Base-by-base conservation (phyloP, 257 asterid species). In the Oldenlandia corymbosa region DNA sequence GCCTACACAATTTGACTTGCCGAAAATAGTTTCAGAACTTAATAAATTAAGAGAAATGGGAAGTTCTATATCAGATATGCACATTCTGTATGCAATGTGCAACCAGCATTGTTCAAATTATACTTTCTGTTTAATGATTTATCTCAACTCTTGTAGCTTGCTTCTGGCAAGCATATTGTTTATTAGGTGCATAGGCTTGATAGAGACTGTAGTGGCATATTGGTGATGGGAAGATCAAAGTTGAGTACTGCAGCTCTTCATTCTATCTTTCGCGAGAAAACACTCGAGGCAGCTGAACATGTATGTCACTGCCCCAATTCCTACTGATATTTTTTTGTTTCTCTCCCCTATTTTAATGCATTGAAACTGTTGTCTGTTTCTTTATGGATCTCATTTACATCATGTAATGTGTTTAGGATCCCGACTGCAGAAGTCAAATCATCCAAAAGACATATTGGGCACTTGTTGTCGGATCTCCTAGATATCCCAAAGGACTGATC, bases 161-260 rank as follows among this genome's bases (percentile, higher is more conserved):
- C 70, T 73, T 54, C 48, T 77, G 81, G 76, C 80, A 71, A 76
- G 85, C 75, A 71, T 79, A n/a, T 76, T 71, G 26, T 67, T 54
- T 50, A 56, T 50, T 82, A 92, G 99, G 97, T 89, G 58, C 97
- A 92, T 86, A 85, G 99, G 71, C 97, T 92, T 71, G 99, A 92
- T 74, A 81, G 90, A 74, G 97, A 87, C 76, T 79, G 97, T 83
- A 92, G 96, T 66, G 99, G 99, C 73, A 76, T 92, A 78, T 75
- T 92, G 76, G 85, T 92, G 76, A 83, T 92, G 96, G 96, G 99
- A 71, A 92, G 94, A 82, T 85, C 96, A 69, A 88, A 81, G 53
- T 76, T 84, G 81, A 92, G 90, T 78, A 77, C 99, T 42, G 77
- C 87, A 39, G 73, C 83, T 70, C 80, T 92, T 72, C 99, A 92